phyloP scores from a whole-genome alignment of 345 rosid species.

The Bruguiera gymnorhiza region DNA sequence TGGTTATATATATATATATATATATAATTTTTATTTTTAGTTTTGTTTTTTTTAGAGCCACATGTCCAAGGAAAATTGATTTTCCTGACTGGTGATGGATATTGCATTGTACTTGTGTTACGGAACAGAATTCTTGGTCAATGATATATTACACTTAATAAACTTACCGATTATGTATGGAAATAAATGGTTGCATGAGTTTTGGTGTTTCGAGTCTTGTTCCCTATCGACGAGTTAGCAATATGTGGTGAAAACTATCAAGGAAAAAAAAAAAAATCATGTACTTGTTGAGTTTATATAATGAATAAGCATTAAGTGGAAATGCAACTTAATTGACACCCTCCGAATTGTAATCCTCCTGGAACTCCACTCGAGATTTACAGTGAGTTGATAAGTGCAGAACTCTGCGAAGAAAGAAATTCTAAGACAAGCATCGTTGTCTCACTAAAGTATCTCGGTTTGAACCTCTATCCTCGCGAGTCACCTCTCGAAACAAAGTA shows the following conservation, averaged over 20 bases:
- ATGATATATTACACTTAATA: background rate
- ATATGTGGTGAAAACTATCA: background rate
- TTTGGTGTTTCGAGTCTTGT: background rate
- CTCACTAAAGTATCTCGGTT: conserved; percentile 2
- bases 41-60: conserved; percentile 7
- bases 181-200: background rate
- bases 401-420: background rate
- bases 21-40: too few relatives aligned
- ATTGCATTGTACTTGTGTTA: background rate
- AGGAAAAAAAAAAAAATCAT: too few relatives aligned
- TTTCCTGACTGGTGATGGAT: background rate
- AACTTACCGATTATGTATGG: background rate
- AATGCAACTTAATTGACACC: too few relatives aligned
- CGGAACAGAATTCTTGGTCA: background rate
- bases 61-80: conserved; percentile 6
- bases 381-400: background rate
- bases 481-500: background rate
- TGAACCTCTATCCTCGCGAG: background rate
- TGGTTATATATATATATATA: background rate
- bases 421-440: conserved; percentile 9
- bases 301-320: too few relatives aligned
- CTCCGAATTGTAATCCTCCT: background rate
- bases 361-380: background rate
- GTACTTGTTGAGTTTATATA: too few relatives aligned
- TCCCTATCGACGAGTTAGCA: conserved; percentile 7